Percentiles rank a stretch among this genome's conserved stretches.
Conservation (phyloP, 768 basidiomycete genomes). For the Mrakia blollopis region DNA sequence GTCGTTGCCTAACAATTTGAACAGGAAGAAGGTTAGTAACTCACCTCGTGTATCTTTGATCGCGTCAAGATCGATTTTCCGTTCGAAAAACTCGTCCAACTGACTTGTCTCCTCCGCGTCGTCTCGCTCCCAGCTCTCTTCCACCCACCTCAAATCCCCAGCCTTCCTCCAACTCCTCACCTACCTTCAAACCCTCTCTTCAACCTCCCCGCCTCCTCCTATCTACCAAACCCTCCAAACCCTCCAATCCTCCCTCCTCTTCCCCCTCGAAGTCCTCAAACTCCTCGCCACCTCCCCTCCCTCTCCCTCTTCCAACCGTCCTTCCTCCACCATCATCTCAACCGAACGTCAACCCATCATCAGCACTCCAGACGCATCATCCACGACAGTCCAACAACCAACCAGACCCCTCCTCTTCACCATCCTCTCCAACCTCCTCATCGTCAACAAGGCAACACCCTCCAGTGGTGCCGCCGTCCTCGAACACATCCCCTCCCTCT, state of each 20-base stretch:
- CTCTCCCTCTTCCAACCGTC: neutral
- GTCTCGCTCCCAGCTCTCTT: constrained; percentile 14
- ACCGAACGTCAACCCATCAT: neutral
- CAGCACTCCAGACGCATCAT: neutral
- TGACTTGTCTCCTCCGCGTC: too few species aligned
- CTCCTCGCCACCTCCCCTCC: neutral
- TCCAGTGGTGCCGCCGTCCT: neutral
- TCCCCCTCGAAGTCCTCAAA: constrained; percentile 31
- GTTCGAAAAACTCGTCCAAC: too few species aligned
- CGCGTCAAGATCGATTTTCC: neutral
- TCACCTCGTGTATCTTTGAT: too few species aligned
- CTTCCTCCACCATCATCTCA: neutral
- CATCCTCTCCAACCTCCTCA: neutral
- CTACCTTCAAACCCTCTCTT: neutral
- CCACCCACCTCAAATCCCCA: constrained; percentile 24
- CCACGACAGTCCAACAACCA: neutral
- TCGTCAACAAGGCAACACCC: too few species aligned
- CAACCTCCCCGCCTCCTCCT: neutral
- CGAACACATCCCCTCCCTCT: constrained; percentile 20
- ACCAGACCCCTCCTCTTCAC: neutral
- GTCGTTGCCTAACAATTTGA: constrained; percentile 24
- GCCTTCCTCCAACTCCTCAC: constrained; percentile 10
- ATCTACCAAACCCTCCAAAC: neutral
- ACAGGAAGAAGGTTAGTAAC: constrained; percentile 28
- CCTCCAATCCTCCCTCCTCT: constrained; percentile 27